Percentiles rank a stretch among this genome's conserved stretches.
Evolutionary conservation across 2,329 filamentous ascomycete genomes (phyloP).

Genomic region (Aureobasidium sp.): DNA sequence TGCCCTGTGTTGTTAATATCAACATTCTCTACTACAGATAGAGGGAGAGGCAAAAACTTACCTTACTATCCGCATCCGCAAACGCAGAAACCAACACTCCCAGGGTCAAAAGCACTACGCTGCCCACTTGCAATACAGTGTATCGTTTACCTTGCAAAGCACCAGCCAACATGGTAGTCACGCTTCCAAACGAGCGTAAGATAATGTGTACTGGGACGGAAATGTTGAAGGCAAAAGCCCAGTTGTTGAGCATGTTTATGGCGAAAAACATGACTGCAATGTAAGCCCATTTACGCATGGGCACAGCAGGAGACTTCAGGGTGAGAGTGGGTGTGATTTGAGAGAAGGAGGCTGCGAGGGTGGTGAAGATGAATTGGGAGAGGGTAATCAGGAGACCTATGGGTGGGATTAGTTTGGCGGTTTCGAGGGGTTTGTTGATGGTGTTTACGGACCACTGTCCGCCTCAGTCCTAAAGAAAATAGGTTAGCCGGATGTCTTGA

Average conservation of each 20-base stretch:
- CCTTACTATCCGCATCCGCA: slow-evolving; percentile 82
- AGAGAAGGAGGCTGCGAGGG: slow-evolving; percentile 44
- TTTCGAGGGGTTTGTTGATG: not conserved
- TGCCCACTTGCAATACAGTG: slow-evolving; percentile 67
- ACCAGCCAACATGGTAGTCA: slow-evolving; percentile 87
- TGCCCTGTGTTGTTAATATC: slow-evolving; percentile 16
- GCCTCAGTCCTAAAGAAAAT: slow-evolving; percentile 60
- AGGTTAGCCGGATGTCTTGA: slow-evolving; percentile 13
- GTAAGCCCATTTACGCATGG: slow-evolving; percentile 73
- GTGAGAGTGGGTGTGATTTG: slow-evolving; percentile 52
- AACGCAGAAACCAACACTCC: slow-evolving; percentile 84
- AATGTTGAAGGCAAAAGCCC: slow-evolving; percentile 94
- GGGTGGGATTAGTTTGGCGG: no score
- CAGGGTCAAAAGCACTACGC: slow-evolving; percentile 73
- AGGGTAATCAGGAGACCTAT: slow-evolving; percentile 56
- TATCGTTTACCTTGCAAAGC: slow-evolving; percentile 80
- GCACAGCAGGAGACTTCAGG: slow-evolving; percentile 68
- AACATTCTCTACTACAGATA: not conserved
- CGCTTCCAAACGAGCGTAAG: slow-evolving; percentile 85
- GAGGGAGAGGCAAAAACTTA: slow-evolving; percentile 27
- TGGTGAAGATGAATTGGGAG: slow-evolving; percentile 51
- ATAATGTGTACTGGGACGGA: slow-evolving; percentile 97
- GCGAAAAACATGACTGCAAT: slow-evolving; percentile 87
- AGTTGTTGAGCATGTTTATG: slow-evolving; percentile 95
- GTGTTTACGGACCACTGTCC: slow-evolving; percentile 56